These are phyloP conservation scores for Smithsoniella earleae DNA, from an alignment of 163 green algal genomes.

Conservation along the genomic window DNA sequence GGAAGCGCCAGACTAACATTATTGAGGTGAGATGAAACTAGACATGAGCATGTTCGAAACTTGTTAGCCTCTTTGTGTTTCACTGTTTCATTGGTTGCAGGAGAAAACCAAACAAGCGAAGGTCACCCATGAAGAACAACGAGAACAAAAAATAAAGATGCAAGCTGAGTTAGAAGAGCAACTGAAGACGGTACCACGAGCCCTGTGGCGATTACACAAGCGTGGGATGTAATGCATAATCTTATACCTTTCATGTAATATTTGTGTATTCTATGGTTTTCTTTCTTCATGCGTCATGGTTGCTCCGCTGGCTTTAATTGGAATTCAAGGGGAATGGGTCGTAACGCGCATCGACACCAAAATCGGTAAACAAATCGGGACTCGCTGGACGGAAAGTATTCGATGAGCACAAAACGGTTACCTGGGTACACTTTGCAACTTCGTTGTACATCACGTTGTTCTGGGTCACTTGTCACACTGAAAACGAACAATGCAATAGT, in stretches of 20 bases:
- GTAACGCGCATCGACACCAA: background rate
- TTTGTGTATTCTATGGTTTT: background rate
- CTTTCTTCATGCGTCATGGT: background rate
- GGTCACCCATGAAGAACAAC: conserved; percentile 33
- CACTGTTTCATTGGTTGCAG: conserved; percentile 22
- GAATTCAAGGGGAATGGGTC: background rate
- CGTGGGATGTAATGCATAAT: no score
- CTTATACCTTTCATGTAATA: background rate
- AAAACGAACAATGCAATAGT: no score
- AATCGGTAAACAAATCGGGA: background rate
- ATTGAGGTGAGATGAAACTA: conserved; percentile 57
- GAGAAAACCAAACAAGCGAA: conserved; percentile 37
- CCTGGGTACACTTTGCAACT: no score
- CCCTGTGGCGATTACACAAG: conserved; percentile 43
- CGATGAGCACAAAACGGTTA: no score
- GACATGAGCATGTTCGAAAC: conserved; percentile 21
- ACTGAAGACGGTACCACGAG: conserved; percentile 38
- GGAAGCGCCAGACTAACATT: conserved; percentile 78
- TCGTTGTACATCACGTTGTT: no score
- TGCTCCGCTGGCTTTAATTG: background rate
- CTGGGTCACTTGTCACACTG: no score
- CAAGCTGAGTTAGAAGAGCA: conserved; percentile 26
- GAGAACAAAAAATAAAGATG: background rate
- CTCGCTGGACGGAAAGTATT: no score
- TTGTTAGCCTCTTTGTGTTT: background rate